These are phyloP conservation scores for Nemania sp. DNA, from an alignment of 2,329 filamentous ascomycete species.

Conservation along the genomic window DNA sequence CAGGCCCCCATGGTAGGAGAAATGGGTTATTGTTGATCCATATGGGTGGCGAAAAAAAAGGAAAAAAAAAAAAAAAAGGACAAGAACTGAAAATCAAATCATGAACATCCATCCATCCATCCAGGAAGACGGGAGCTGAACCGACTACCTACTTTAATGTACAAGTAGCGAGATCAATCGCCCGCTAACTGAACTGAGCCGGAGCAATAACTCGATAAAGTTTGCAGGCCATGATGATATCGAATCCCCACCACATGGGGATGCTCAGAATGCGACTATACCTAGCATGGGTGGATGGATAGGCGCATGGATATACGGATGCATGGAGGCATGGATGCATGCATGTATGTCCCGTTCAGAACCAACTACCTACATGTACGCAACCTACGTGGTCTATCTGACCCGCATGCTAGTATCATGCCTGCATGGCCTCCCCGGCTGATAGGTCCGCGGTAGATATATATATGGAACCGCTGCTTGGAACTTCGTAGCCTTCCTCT, in stretches of 20 bases:
- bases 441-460: neutral
- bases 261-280: slow-evolving; percentile 7
- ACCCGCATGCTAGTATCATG: neutral
- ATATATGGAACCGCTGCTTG: slow-evolving; percentile 13
- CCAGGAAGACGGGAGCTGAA: too few species aligned
- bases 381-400: neutral
- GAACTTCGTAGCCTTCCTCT: slow-evolving; percentile 11
- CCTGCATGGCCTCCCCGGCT: neutral
- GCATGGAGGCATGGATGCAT: neutral
- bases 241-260: slow-evolving; percentile 14
- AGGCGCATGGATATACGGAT: too few species aligned
- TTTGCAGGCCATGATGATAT: neutral
- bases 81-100: too few species aligned
- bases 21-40: neutral
- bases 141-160: too few species aligned
- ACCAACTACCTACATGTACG: neutral
- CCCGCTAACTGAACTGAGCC: too few species aligned
- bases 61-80: too few species aligned
- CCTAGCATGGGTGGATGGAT: neutral
- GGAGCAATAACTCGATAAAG: too few species aligned
- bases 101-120: too few species aligned
- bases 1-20: neutral
- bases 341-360: neutral
- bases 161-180: too few species aligned
- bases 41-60: too few species aligned